Base-by-base conservation (phyloP, 257 asterid species). In the Capsicum pubescens region DNA sequence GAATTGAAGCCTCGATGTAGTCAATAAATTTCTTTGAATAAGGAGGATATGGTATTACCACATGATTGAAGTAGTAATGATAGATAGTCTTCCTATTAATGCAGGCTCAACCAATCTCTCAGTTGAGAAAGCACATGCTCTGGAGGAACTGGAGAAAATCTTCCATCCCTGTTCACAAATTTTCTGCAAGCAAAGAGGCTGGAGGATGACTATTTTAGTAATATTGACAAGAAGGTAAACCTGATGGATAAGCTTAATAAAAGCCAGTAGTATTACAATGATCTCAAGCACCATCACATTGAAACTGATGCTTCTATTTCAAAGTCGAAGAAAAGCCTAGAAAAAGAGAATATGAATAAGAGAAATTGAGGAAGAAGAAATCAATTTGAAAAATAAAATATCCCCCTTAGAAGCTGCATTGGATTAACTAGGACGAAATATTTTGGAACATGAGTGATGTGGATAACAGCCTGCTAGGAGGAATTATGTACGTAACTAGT, bases 381-480 rank as follows among this genome's bases (percentile, higher is more conserved):
- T 79, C 4, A 32, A 44, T 26, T 77, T 77, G 82, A 58, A 46
- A 77, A 58, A 77, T n/a, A 15, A n/a, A 48, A n/a, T 77, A 5
- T 59, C 63, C 17, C 9, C 7, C 7, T 44, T 44, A 7, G 48
- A 44, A 44, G 48, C 48, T 44, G 48, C 8, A 44, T 44, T 44
- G 48, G 48, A 44, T 3, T 6, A 44, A 44, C 48, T 44, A 6
- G 48, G 48, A 42, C 3, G 44, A 5, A 42, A 42, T 42, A 0
- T 42, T 5, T 42, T 42, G 3, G 6, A 2, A 1, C 44, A 42
- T 26, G 26, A 26, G 26, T 26, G 26, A 26, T 1, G 26, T 26
- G 26, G 26, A 0, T 26, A 26, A 26, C 1, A 26, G 0, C 26
- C 26, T 26, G 26, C 26, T 26, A 0, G 1, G 26, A 26, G 32